Evolutionary conservation across 1,284 basidiomycete species (phyloP), one percentile per base, ranked within the genome.

Genomic region (Heimioporus punctisporus): DNA sequence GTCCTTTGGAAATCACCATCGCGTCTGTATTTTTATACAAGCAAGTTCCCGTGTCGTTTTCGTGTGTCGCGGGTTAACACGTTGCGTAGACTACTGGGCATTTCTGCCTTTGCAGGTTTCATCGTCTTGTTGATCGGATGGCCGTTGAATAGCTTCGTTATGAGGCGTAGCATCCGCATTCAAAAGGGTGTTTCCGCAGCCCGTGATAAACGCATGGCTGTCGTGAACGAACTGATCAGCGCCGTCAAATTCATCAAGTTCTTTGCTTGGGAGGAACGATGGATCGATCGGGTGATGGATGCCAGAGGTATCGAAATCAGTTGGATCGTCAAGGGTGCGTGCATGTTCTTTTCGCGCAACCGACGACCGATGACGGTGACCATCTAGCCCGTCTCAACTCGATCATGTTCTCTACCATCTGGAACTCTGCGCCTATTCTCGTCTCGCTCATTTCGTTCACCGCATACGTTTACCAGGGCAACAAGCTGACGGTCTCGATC

Each of bases 191-290:
- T 92, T 25, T 75, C 89, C 42, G 79, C 83, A 12, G 86, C 93
- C 0, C 78, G 92, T 11, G 95, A 98, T 66, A 88, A 86, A 65
- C 82, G 95, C 3, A 95, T 97, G 84, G 82, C 79, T 1, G 87
- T 93, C 19, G 72, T 97, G 62, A 95, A 89, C 56, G 95, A 98
- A 71, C 77, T 98, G 19, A 89, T 96, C 51, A 76, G 84, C 31
- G 85, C 88, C 5, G 85, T 87, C 57, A 92, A 91, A 64, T 92
- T 94, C 65, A 89, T 95, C 76, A 95, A 95, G 64, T 91, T 93
- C 73, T 92, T 92, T 58, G 90, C 89, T 6, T 92, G 90, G 90
- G 90, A 92, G 63, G 81, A 85, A 34, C 76, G 80, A 15, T 93
- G 90, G 90, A 86, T 91, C 47, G 68, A 79, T 23, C 76, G 83